Evolutionary conservation across 208 protist genomes (phyloP).

Genomic region (Leptomonas pyrrhocoris): DNA sequence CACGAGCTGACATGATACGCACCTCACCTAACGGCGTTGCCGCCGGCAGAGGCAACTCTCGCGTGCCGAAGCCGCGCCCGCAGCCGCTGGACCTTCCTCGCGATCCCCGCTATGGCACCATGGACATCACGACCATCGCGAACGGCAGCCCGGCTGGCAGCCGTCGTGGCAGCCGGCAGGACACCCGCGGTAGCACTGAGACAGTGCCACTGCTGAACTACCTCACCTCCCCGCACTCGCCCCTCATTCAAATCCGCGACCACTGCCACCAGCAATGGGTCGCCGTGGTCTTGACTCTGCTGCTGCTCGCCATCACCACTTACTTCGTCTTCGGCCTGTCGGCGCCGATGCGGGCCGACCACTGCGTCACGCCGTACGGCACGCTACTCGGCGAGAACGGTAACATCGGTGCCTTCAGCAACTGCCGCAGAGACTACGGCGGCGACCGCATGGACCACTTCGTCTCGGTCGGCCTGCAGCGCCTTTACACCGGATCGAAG

Average conservation of each 20-base stretch:
- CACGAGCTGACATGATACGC: too few species aligned
- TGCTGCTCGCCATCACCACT: constrained; percentile 52
- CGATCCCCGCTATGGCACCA: constrained; percentile 42
- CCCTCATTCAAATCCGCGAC: constrained; percentile 50
- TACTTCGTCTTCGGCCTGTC: constrained; percentile 57
- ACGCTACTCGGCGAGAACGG: constrained; percentile 53
- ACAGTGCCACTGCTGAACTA: constrained; percentile 44
- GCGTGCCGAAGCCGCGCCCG: constrained; percentile 31
- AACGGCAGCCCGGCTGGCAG: neutral
- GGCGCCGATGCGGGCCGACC: constrained; percentile 25
- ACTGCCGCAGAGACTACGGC: constrained; percentile 60
- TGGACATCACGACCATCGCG: constrained; percentile 5
- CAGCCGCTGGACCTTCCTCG: constrained; percentile 36
- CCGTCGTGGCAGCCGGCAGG: neutral
- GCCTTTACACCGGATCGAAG: constrained; percentile 59
- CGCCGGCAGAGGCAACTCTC: neutral
- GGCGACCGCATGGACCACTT: constrained; percentile 57
- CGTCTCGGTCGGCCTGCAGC: constrained; percentile 52
- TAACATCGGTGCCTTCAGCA: constrained; percentile 70
- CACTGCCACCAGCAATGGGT: constrained; percentile 82
- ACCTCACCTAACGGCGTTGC: constrained; percentile 10
- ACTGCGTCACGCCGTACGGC: constrained; percentile 62
- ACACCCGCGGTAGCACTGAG: constrained; percentile 5
- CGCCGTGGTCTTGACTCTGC: constrained; percentile 47
- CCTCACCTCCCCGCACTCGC: constrained; percentile 46